phyloP scores from a whole-genome alignment of 148 eudicot species.

The Fagopyrum homotropicum region DNA sequence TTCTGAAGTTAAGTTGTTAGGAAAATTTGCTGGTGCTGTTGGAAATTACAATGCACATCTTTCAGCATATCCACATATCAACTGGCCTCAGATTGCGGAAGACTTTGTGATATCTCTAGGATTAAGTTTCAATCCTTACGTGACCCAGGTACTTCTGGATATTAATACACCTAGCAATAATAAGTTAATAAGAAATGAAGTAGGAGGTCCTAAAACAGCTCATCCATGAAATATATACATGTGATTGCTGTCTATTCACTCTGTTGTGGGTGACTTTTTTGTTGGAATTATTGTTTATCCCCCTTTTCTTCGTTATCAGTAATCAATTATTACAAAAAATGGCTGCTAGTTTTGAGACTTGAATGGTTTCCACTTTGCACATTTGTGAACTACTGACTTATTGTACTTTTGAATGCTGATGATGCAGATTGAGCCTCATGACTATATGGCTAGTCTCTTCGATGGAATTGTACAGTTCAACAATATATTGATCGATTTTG shows the following conservation, averaged over 20 bases:
- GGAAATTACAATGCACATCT: conserved; percentile 87
- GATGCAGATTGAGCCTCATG: conserved; percentile 90
- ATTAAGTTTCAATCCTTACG: conserved; percentile 78
- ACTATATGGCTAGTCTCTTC: conserved; percentile 90
- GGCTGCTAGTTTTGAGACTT: too few species aligned
- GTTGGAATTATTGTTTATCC: background rate
- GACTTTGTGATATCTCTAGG: conserved; percentile 84
- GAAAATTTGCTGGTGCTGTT: conserved; percentile 90
- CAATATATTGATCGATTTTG: conserved; percentile 76
- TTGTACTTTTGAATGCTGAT: background rate
- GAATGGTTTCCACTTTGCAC: background rate
- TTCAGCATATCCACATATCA: conserved; percentile 67
- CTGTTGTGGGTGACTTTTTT: background rate
- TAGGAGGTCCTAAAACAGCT: background rate
- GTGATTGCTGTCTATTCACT: background rate
- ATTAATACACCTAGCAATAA: background rate
- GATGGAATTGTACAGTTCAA: conserved; percentile 69
- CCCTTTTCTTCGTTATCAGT: background rate
- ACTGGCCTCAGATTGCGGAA: conserved; percentile 74
- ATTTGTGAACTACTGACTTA: background rate
- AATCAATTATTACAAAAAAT: background rate
- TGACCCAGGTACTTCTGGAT: conserved; percentile 46
- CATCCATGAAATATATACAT: background rate
- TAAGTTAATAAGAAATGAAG: background rate
- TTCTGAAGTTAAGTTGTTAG: conserved; percentile 59